Conservation (phyloP, 306 rosid species). For the Heteromeles arbutifolia region DNA sequence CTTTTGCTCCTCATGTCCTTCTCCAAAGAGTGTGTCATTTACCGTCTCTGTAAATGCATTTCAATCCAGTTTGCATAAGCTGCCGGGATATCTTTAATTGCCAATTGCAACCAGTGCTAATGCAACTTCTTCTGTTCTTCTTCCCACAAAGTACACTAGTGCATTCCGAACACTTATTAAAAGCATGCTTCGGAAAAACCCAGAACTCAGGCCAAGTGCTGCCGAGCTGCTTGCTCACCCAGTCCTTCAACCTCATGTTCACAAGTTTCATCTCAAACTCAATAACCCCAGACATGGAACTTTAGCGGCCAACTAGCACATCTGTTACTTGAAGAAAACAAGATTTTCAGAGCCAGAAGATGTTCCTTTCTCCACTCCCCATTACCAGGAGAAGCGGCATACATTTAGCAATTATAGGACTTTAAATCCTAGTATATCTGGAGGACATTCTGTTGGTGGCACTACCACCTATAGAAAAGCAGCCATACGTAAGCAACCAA, state of each 20-base stretch:
- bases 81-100: too few relatives aligned
- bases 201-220: slow-evolving; percentile 96
- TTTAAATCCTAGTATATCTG: slow-evolving; percentile 77
- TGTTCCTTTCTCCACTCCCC: slow-evolving; percentile 26
- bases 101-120: too few relatives aligned
- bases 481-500: slow-evolving; percentile 40
- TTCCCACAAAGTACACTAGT: slow-evolving; percentile 86
- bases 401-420: slow-evolving; percentile 63
- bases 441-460: slow-evolving; percentile 41
- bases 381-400: slow-evolving; percentile 42
- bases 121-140: too few relatives aligned
- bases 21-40: too few relatives aligned
- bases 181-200: slow-evolving; percentile 98
- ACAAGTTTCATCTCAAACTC: slow-evolving; percentile 74
- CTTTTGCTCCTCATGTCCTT: too few relatives aligned
- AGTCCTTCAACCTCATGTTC: slow-evolving; percentile 72
- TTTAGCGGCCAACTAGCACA: slow-evolving; percentile 48
- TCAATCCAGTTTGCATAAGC: too few relatives aligned
- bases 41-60: too few relatives aligned
- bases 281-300: slow-evolving; percentile 62
- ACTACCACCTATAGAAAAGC: slow-evolving; percentile 34
- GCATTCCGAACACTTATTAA: slow-evolving; percentile 91
- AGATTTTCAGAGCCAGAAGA: slow-evolving; percentile 61
- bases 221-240: slow-evolving; percentile 80
- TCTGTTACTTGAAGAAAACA: slow-evolving; percentile 58